Base-by-base conservation (phyloP, 768 basidiomycete species). In the Tricholoma sp. region DNA sequence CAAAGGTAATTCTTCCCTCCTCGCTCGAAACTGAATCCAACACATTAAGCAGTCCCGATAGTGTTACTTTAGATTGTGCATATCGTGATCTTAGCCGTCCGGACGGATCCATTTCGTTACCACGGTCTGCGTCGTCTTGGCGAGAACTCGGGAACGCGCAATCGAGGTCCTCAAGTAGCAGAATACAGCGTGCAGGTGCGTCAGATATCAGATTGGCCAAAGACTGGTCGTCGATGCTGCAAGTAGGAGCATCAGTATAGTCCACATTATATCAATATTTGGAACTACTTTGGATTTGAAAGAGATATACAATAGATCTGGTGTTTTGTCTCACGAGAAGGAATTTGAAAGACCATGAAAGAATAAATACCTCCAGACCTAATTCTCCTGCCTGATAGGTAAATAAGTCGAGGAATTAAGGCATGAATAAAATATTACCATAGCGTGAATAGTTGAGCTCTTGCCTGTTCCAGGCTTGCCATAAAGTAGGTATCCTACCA, bases 301-400 rank as follows among this genome's bases (percentile, higher is more conserved):
- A 43, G 19, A 21, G 41, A 32, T 32, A 32, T 32, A 9, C 31
- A 32, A 11, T 32, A 32, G 31, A 32, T 32, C 31, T 32, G 8
- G 18, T 9, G 37, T 63, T 82, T 80, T 74, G 75, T 45, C 70
- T 65, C 19, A 18, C 19, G 11, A n/a, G 79, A 75, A 0, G 80
- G 74, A n/a, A n/a, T n/a, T n/a, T n/a, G n/a, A 0, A 84, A 67
- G 31, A 0, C 81, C 81, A 16, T 84, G 63, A 1, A 79, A 72
- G 3, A 64, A 94, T 56, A 96, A 64, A 94, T 56, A 96, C 92
- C 69, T 94, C 90, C n/a, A 96, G 76, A 5, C 84, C 83, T 11
- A 95, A 74, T 66, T 90, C 89, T 4, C 79, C 79, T 3, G 79
- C 78, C 74, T 76, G 19, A 45, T 9, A 11, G 19, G 19, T 10